Conservation (phyloP, 805 yeast species). For the Starmerella bacillaris region DNA sequence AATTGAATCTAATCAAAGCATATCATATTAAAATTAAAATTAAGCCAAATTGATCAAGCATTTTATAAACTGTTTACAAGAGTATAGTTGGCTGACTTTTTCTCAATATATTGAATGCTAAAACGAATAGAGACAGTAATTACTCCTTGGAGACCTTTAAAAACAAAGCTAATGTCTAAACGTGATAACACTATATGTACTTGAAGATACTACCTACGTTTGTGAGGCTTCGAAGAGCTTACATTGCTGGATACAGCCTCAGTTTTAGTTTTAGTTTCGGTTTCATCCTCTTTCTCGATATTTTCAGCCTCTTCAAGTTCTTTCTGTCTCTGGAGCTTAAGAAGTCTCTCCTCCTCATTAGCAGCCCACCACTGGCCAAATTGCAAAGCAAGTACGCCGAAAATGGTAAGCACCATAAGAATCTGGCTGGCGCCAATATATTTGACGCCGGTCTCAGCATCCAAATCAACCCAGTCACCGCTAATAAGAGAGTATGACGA, state of each 20-base stretch:
- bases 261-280: background rate
- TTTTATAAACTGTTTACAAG: too few species aligned
- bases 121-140: too few species aligned
- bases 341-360: constrained; percentile 11
- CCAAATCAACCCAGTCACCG: constrained; percentile 90
- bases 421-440: constrained; percentile 82
- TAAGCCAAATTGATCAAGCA: too few species aligned
- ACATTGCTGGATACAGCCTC: background rate
- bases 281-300: constrained; percentile 5
- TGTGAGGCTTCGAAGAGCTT: background rate
- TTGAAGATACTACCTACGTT: background rate
- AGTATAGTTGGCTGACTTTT: too few species aligned
- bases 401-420: constrained; percentile 48
- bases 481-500: constrained; percentile 53
- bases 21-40: too few species aligned
- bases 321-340: constrained; percentile 7
- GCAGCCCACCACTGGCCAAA: constrained; percentile 72
- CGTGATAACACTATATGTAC: too few species aligned
- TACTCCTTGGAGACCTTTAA: too few species aligned
- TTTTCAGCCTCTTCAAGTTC: constrained; percentile 6
- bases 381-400: constrained; percentile 73
- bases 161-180: too few species aligned
- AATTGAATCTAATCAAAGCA: too few species aligned
- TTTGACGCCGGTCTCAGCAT: constrained; percentile 64
- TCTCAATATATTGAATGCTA: too few species aligned